Evolutionary conservation across 73 alveolate genomes (phyloP).

Genomic region (Tetrahymena thermophila): DNA sequence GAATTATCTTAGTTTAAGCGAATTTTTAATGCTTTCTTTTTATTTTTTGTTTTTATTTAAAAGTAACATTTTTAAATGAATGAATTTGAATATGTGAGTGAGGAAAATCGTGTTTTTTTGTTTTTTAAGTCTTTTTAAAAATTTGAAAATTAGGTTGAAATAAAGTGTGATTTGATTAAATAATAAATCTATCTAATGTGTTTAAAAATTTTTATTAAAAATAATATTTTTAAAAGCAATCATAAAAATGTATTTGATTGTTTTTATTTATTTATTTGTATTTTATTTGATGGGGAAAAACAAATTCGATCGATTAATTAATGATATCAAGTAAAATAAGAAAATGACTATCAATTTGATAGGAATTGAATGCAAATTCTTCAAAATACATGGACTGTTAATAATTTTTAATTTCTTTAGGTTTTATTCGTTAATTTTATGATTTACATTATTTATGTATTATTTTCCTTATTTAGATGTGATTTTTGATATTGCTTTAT

Average conservation of each 20-base stretch:
- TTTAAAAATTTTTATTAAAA: neutral
- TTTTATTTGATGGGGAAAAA: neutral
- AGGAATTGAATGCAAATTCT: neutral
- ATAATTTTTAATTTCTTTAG: neutral
- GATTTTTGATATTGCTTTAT: neutral
- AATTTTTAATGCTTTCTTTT: neutral
- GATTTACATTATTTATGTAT: too few relatives aligned
- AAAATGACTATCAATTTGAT: neutral
- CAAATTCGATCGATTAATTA: neutral
- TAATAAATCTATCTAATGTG: neutral
- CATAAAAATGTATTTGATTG: neutral
- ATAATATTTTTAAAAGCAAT: neutral
- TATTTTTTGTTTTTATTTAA: neutral
- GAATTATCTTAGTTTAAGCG: neutral
- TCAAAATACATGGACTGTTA: neutral
- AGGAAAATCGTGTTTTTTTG: neutral
- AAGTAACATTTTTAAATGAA: neutral
- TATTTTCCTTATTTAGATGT: neutral
- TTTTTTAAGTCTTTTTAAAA: neutral
- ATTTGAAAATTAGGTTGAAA: neutral
- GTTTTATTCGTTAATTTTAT: neutral
- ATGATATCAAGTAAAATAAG: neutral
- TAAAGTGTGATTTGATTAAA: neutral
- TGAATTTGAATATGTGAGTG: neutral
- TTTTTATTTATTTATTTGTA: neutral